A percentile compares a stretch with the other conserved stretches of the same genome.
These are phyloP conservation scores for Gossypium mustelinum DNA, from an alignment of 345 rosid genomes.

Conservation along the genomic window DNA sequence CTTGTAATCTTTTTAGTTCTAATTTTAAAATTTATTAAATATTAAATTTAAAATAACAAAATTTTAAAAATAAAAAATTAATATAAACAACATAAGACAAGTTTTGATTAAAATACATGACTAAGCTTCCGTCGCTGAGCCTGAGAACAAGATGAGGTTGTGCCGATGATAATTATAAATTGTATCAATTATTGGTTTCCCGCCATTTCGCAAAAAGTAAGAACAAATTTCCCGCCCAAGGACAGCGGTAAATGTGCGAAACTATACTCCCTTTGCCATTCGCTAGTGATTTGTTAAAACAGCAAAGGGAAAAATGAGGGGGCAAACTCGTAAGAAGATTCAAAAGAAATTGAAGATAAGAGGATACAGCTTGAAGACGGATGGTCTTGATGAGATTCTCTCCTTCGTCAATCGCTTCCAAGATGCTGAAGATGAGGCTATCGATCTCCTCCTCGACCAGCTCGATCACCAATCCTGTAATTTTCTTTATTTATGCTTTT, in stretches of 20 bases:
- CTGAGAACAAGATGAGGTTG: background rate
- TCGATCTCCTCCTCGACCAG: slow-evolving; percentile 76
- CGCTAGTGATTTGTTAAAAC: background rate
- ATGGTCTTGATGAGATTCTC: slow-evolving; percentile 66
- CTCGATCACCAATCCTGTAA: slow-evolving; percentile 54
- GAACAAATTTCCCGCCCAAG: background rate
- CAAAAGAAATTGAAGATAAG: slow-evolving; percentile 74
- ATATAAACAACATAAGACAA: no score
- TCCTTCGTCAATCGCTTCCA: slow-evolving; percentile 56
- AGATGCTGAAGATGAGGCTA: slow-evolving; percentile 64
- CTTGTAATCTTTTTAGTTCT: no score
- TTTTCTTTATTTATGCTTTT: background rate
- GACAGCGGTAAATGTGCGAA: background rate
- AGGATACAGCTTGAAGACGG: slow-evolving; percentile 66
- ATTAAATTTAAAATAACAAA: no score
- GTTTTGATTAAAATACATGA: no score
- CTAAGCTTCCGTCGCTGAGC: no score
- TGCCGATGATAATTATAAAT: background rate
- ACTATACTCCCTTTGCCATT: background rate
- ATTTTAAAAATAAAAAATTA: no score
- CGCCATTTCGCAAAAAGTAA: background rate
- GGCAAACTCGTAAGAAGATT: slow-evolving; percentile 52
- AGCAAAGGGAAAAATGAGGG: slow-evolving; percentile 29
- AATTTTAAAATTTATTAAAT: no score
- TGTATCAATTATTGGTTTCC: background rate